phyloP scores from a whole-genome alignment of 306 rosid species.

The Chamaecrista fasciculata region DNA sequence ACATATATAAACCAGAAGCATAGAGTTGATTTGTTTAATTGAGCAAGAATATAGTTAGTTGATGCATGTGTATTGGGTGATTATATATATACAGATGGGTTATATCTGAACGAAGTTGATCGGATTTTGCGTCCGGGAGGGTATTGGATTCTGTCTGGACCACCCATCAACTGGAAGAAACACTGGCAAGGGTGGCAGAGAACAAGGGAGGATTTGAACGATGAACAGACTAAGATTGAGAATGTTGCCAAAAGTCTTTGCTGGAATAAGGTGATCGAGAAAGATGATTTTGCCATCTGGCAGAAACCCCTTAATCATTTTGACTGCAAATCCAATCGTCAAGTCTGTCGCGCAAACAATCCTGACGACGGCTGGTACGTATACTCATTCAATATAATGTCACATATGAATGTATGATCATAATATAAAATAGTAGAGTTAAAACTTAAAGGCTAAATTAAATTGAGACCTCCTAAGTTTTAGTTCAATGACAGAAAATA shows the following conservation, averaged over 20 bases:
- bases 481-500: too few species aligned
- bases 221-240: constrained; percentile 66
- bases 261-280: constrained; percentile 64
- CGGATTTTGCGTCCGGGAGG: constrained; percentile 73
- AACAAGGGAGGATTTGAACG: constrained; percentile 61
- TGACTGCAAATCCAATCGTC: constrained; percentile 44
- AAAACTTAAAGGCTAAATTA: too few species aligned
- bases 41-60: too few species aligned
- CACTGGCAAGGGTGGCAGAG: constrained; percentile 76
- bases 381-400: too few species aligned
- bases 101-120: constrained; percentile 63
- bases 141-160: constrained; percentile 83
- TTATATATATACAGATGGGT: constrained; percentile 43
- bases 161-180: constrained; percentile 64
- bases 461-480: too few species aligned
- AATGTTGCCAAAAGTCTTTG: constrained; percentile 66
- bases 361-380: constrained; percentile 63
- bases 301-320: constrained; percentile 71
- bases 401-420: too few species aligned
- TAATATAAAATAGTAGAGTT: too few species aligned
- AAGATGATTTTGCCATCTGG: constrained; percentile 76
- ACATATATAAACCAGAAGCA: too few species aligned
- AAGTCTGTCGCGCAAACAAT: constrained; percentile 44
- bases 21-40: too few species aligned
- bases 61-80: too few species aligned